These are phyloP conservation scores for Alternaria novae-zelandiae DNA, from an alignment of 2,329 filamentous ascomycete genomes.

Conservation along the genomic window DNA sequence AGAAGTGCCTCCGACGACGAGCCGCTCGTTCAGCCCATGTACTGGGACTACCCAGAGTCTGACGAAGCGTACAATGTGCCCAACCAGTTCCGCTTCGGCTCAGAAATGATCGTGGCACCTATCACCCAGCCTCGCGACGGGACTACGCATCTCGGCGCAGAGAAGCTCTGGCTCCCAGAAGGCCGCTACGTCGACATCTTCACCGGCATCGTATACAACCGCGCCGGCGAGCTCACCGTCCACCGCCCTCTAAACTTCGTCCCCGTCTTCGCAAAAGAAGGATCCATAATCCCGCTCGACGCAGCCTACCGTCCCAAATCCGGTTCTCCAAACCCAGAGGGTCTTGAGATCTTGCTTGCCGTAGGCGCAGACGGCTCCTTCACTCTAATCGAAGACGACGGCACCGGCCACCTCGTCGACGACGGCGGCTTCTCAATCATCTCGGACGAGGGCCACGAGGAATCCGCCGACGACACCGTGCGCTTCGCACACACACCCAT, in stretches of 20 bases:
- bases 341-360: slow-evolving; percentile 58
- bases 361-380: slow-evolving; percentile 57
- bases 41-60: slow-evolving; percentile 63
- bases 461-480: slow-evolving; percentile 30
- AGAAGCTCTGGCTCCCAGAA: slow-evolving; percentile 64
- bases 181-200: slow-evolving; percentile 65
- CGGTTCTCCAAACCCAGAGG: slow-evolving; percentile 56
- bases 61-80: slow-evolving; percentile 63
- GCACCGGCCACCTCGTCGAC: slow-evolving; percentile 42
- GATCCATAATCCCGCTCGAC: slow-evolving; percentile 66
- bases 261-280: slow-evolving; percentile 63
- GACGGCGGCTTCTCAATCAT: slow-evolving; percentile 47
- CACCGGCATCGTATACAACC: slow-evolving; percentile 64
- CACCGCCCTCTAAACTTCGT: slow-evolving; percentile 58
- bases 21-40: slow-evolving; percentile 66
- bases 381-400: slow-evolving; percentile 58
- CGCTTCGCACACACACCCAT: slow-evolving; percentile 44
- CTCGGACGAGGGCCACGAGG: slow-evolving; percentile 50
- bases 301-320: slow-evolving; percentile 51
- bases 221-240: slow-evolving; percentile 59
- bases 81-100: slow-evolving; percentile 67
- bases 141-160: slow-evolving; percentile 55
- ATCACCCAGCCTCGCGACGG: slow-evolving; percentile 60
- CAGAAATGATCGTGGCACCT: slow-evolving; percentile 62
- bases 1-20: slow-evolving; percentile 53